Base-by-base conservation (phyloP, 305 asterid genomes). In the Fraxinus angustifolia region DNA sequence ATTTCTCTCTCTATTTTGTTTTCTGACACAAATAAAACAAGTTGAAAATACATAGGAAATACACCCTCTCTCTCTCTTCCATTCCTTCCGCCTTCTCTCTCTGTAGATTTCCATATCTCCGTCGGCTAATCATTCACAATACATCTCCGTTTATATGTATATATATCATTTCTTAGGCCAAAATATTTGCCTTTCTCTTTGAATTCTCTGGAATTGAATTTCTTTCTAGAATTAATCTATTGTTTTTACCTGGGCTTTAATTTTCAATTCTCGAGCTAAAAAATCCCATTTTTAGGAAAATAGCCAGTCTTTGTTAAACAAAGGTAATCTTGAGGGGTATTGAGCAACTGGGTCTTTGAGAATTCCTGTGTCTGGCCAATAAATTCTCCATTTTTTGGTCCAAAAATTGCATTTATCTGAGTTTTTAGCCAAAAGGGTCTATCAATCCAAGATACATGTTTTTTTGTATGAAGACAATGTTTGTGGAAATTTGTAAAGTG, bases 311-410 rank as follows among this genome's bases (percentile, higher is more conserved):
- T 2, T 78, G 76, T 67, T 70, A 78, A 3, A n/a, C 16, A 76
- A 21, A 71, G 73, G 38, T 78, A 78, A 33, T 65, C 76, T 76
- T 82, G 76, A 77, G 77, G 68, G 73, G 17, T 26, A 67, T 67
- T 62, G 84, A 81, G 75, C 81, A 62, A 76, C 73, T 79, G 80
- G 85, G 75, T 82, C 30, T 60, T 17, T 73, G 75, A 79, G 68
- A 76, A 76, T 83, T 78, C 73, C 40, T 17, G 72, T 72, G 50
- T 38, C 68, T 19, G 7, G 74, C 31, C 76, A 8, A 8, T 76
- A 38, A 78, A 58, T 28, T 56, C 45, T 79, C 80, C 35, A 35
- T 17, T 81, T 78, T 34, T 70, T 73, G 58, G 71, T 75, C 40
- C 26, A 30, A 82, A 80, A 56, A 30, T 34, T 28, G 74, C 36